Base-by-base conservation (phyloP, 176 grass and related monocot species). In the Carex myosuroides region DNA sequence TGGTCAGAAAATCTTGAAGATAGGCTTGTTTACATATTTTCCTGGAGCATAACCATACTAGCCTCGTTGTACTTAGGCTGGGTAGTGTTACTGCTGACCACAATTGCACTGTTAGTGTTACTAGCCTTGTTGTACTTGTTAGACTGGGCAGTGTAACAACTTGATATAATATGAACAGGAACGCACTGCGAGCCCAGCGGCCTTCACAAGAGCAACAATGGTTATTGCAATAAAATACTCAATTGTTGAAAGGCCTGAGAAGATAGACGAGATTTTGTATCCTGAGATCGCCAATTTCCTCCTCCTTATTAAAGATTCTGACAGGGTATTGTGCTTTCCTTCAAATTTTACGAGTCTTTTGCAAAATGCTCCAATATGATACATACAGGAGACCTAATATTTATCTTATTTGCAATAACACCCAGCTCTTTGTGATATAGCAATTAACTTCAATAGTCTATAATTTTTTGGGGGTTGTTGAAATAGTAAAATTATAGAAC, bases 191-290 rank as follows among this genome's bases (percentile, higher is more conserved):
- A 93, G 94, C 75, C 84, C 84, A 52, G 81, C 91, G 48, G 94
- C 91, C 73, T 93, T 93, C 73, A 97, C 91, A 77, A 97, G 94
- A 70, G 94, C 94, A 78, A 97, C 94, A 39, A 91, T 97, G 82
- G 94, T 82, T 44, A 88, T 97, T 93, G 91, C 94, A 77, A 90
- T 97, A 73, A 97, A 97, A 83, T 97, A 97, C 76, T 91, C 94
- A 20, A 97, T 97, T 81, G 94, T 97, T 86, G 94, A 97, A 88
- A 83, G 94, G 22, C 91, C 91, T 22, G 94, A 91, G 85, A 97
- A 91, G 86, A 91, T 97, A 82, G 94, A 97, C 87, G 94, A 91
- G 85, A 88, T 93, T 50, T 86, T 97, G 70, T 90, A 87, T 84
- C 85, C 87, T 10, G 88, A 97, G 74, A 93, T 97, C 44, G 90